These are phyloP conservation scores for Telopea speciosissima DNA, from an alignment of 177 flowering plant species.

Conservation along the genomic window DNA sequence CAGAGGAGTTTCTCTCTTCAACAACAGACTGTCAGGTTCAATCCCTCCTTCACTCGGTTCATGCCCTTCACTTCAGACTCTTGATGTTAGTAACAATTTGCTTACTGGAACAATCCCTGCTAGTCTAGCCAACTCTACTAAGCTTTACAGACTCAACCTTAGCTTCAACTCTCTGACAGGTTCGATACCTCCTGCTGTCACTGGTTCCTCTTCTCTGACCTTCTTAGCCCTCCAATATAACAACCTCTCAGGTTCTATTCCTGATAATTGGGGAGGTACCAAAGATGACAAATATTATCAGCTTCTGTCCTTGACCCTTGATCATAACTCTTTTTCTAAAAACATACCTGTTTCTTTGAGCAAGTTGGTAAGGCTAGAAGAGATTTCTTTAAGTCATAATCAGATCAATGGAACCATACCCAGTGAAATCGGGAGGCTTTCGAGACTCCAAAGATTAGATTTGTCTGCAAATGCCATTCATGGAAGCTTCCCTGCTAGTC, in stretches of 20 bases:
- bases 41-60: slow-evolving; percentile 66
- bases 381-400: slow-evolving; percentile 48
- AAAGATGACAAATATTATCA: slow-evolving; percentile 21
- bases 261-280: slow-evolving; percentile 50
- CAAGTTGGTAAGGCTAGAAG: slow-evolving; percentile 43
- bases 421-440: slow-evolving; percentile 34
- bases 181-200: slow-evolving; percentile 44
- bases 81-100: slow-evolving; percentile 72
- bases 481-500: slow-evolving; percentile 45
- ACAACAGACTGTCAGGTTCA: slow-evolving; percentile 73
- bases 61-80: slow-evolving; percentile 47
- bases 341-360: slow-evolving; percentile 47
- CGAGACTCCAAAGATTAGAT: slow-evolving; percentile 44
- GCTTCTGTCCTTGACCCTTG: slow-evolving; percentile 48
- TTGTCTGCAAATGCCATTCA: slow-evolving; percentile 45
- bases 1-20: slow-evolving; percentile 73
- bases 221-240: slow-evolving; percentile 69
- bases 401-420: slow-evolving; percentile 53
- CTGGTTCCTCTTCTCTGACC: slow-evolving; percentile 43
- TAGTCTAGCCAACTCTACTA: slow-evolving; percentile 51
- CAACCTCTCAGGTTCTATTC: slow-evolving; percentile 74
- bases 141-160: slow-evolving; percentile 59
- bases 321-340: slow-evolving; percentile 60
- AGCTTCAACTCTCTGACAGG: slow-evolving; percentile 69
- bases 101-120: slow-evolving; percentile 65